Conservation (phyloP, 805 yeast genomes). For the Candida jianshihensis region DNA sequence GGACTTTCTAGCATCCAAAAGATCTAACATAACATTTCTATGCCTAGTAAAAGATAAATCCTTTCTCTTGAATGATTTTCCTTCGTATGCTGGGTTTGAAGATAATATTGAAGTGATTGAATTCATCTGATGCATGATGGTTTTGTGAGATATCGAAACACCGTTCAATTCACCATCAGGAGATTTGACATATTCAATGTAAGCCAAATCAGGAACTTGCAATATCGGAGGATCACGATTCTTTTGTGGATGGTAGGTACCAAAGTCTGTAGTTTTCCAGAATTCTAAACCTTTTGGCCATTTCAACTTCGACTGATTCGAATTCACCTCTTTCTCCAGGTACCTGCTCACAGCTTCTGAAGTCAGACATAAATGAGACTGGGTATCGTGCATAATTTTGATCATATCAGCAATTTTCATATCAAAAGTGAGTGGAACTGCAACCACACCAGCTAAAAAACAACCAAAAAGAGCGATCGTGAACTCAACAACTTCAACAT, state of each 20-base stretch:
- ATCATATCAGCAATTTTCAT: slow-evolving; percentile 62
- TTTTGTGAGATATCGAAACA: slow-evolving; percentile 85
- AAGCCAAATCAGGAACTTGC: slow-evolving; percentile 79
- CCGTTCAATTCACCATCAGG: slow-evolving; percentile 91
- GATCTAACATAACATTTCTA: slow-evolving; percentile 54
- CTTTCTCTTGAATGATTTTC: slow-evolving; percentile 43
- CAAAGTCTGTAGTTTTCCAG: slow-evolving; percentile 86
- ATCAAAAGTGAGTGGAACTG: slow-evolving; percentile 84
- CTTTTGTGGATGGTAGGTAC: slow-evolving; percentile 55
- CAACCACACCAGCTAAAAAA: slow-evolving; percentile 87
- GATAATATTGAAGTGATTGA: slow-evolving; percentile 62
- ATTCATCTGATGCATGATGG: slow-evolving; percentile 83
- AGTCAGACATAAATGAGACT: slow-evolving; percentile 69
- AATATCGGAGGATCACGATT: slow-evolving; percentile 55
- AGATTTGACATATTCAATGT: slow-evolving; percentile 85
- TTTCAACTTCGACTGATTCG: slow-evolving; percentile 35
- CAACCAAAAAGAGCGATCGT: slow-evolving; percentile 85
- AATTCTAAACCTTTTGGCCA: slow-evolving; percentile 74
- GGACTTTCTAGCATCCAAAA: slow-evolving; percentile 67
- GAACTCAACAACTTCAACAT: slow-evolving; percentile 78
- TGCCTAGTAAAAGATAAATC: slow-evolving; percentile 39
- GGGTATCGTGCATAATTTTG: slow-evolving; percentile 65
- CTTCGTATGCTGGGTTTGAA: slow-evolving; percentile 46
- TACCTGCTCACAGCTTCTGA: slow-evolving; percentile 75
- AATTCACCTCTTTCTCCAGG: slow-evolving; percentile 51